Percentiles rank a stretch among this genome's conserved stretches.
phyloP scores from a whole-genome alignment of 306 rosid species.

The Rubus parviflorus region DNA sequence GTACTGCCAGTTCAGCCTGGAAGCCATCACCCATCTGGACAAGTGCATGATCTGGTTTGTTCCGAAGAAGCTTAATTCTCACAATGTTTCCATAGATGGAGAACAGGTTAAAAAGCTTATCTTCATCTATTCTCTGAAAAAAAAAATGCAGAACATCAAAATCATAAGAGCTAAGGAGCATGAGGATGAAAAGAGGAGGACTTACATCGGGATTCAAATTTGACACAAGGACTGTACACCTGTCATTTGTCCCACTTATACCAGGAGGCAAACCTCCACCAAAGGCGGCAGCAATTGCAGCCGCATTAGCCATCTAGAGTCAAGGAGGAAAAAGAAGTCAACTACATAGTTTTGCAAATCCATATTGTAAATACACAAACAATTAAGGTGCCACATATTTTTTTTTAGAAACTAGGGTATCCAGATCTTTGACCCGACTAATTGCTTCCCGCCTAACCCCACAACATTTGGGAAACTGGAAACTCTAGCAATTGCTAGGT shows the following conservation, averaged over 20 bases:
- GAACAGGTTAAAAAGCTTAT: slow-evolving; percentile 92
- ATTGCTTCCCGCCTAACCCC: too few relatives aligned
- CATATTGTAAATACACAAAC: neutral
- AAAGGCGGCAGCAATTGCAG: slow-evolving; percentile 89
- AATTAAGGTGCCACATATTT: neutral
- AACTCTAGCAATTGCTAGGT: too few relatives aligned
- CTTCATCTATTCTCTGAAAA: slow-evolving; percentile 92
- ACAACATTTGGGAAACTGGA: too few relatives aligned
- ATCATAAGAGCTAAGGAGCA: slow-evolving; percentile 13
- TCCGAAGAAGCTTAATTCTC: slow-evolving; percentile 89
- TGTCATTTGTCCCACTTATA: slow-evolving; percentile 90
- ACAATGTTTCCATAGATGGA: slow-evolving; percentile 96
- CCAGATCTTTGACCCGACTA: too few relatives aligned
- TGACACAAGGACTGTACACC: slow-evolving; percentile 91
- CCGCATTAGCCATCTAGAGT: slow-evolving; percentile 80
- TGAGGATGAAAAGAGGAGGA: neutral
- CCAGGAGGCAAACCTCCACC: slow-evolving; percentile 99
- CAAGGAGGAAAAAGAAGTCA: slow-evolving; percentile 15
- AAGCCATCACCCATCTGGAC: slow-evolving; percentile 99
- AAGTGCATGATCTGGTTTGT: slow-evolving; percentile 97
- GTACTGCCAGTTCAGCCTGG: slow-evolving; percentile 95
- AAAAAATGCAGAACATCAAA: slow-evolving; percentile 12
- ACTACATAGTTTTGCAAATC: neutral
- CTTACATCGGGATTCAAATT: slow-evolving; percentile 93
- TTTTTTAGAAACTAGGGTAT: too few relatives aligned